phyloP scores from a whole-genome alignment of 306 rosid genomes.

The Quercus dentata region DNA sequence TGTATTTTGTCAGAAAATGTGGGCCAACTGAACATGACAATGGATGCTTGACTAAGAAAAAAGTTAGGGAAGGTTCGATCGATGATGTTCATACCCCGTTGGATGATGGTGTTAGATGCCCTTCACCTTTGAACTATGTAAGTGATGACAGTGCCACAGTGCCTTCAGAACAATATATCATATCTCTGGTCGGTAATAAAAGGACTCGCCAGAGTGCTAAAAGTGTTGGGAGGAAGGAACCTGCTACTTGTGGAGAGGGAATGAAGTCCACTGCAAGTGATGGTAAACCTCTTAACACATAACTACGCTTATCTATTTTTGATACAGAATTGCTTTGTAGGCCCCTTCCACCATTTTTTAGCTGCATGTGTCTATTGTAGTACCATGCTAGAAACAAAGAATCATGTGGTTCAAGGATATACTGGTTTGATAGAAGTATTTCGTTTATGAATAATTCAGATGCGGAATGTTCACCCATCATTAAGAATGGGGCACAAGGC shows the following conservation, averaged over 20 bases:
- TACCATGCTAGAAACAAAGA: background rate
- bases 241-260: background rate
- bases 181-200: constrained; percentile 16
- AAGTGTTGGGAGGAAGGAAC: background rate
- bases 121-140: constrained; percentile 24
- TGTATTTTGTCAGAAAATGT: constrained; percentile 55
- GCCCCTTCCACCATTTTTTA: too few species aligned
- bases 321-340: background rate
- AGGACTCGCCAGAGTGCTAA: constrained; percentile 1
- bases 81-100: constrained; percentile 33
- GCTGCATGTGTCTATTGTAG: background rate
- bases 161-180: constrained; percentile 18
- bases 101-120: constrained; percentile 21
- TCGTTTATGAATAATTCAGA: constrained; percentile 22
- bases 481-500: constrained; percentile 8
- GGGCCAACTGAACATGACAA: constrained; percentile 22
- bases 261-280: background rate
- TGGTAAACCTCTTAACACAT: background rate
- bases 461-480: constrained; percentile 22
- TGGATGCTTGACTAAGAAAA: constrained; percentile 26
- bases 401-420: background rate
- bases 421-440: background rate
- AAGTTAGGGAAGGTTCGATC: constrained; percentile 3
- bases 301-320: background rate
- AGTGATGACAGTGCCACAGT: background rate